These are phyloP conservation scores for Alternaria arbusti DNA, from an alignment of 2,329 filamentous ascomycete genomes.

Conservation along the genomic window DNA sequence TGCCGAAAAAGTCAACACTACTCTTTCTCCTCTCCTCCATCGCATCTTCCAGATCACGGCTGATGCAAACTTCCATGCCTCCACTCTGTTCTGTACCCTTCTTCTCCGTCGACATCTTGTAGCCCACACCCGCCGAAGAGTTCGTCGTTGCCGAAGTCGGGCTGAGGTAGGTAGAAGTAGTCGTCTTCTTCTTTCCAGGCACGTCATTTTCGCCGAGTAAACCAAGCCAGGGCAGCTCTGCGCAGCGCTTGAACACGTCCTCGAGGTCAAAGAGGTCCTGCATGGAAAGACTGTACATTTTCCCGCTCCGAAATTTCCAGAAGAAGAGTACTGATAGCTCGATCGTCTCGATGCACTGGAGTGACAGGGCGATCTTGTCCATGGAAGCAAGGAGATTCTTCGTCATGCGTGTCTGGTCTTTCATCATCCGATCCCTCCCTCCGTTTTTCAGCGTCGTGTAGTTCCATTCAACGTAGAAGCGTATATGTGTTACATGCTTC, in stretches of 20 bases:
- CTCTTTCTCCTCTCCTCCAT: conserved; percentile 39
- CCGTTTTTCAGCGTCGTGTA: conserved; percentile 36
- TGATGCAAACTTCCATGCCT: conserved; percentile 47
- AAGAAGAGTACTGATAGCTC: conserved; percentile 44
- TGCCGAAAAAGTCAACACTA: conserved; percentile 45
- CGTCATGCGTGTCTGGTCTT: conserved; percentile 42
- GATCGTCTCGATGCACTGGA: conserved; percentile 36
- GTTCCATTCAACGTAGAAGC: conserved; percentile 47
- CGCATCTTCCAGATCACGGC: conserved; percentile 38
- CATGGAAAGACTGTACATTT: conserved; percentile 44
- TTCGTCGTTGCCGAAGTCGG: conserved; percentile 14
- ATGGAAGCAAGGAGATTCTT: conserved; percentile 39
- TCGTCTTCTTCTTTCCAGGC: conserved; percentile 5
- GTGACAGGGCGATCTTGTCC: conserved; percentile 35
- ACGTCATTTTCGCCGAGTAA: conserved; percentile 34
- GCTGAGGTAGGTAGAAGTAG: conserved; percentile 14
- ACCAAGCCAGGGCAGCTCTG: conserved; percentile 39
- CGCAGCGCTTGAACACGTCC: conserved; percentile 43
- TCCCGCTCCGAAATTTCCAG: conserved; percentile 42
- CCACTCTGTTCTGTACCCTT: conserved; percentile 44
- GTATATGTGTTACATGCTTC: conserved; percentile 34
- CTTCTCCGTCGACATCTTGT: conserved; percentile 42
- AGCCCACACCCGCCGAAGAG: conserved; percentile 40
- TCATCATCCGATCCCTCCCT: conserved; percentile 17
- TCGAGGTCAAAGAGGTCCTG: conserved; percentile 45